These are phyloP conservation scores for Seiridium unicorne DNA, from an alignment of 2,329 filamentous ascomycete species.

Conservation along the genomic window DNA sequence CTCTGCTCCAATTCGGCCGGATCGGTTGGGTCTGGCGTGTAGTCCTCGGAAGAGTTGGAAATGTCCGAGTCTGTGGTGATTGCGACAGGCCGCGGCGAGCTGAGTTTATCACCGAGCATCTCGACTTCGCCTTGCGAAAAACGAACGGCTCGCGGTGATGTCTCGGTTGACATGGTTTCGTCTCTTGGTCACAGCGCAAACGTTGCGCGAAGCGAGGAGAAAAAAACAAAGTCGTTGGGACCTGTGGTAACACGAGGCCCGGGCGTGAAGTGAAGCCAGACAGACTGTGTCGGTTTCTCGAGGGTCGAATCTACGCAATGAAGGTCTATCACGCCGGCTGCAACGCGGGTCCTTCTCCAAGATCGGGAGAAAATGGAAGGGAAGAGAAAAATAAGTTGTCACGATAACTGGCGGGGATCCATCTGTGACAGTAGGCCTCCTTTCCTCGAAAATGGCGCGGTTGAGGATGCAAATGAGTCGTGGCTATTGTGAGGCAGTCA, in stretches of 20 bases:
- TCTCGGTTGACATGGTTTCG: slow-evolving; percentile 32
- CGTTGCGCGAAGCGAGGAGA: too few species aligned
- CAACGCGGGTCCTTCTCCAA: background rate
- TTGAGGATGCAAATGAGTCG: background rate
- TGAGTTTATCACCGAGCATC: slow-evolving; percentile 40
- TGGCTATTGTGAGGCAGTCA: background rate
- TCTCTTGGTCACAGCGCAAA: too few species aligned
- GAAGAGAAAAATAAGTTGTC: background rate
- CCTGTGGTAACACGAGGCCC: too few species aligned
- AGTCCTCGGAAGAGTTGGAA: slow-evolving; percentile 45
- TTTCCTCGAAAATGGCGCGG: background rate
- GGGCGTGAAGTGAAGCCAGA: too few species aligned
- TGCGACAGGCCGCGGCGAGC: slow-evolving; percentile 33
- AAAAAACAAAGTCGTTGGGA: too few species aligned
- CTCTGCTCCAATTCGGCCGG: slow-evolving; percentile 46
- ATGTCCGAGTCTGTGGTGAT: slow-evolving; percentile 45
- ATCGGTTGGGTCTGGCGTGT: slow-evolving; percentile 43
- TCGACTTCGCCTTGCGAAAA: slow-evolving; percentile 52
- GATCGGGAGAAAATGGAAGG: background rate
- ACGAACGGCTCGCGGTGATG: slow-evolving; percentile 54
- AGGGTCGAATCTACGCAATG: background rate
- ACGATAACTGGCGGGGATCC: background rate
- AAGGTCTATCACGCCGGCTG: background rate
- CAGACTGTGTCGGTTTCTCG: too few species aligned
- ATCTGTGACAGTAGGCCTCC: background rate